A percentile compares a stretch with the other conserved stretches of the same genome.
These are phyloP conservation scores for Xylaria sp. DNA, from an alignment of 2,329 filamentous ascomycete genomes.

Conservation along the genomic window DNA sequence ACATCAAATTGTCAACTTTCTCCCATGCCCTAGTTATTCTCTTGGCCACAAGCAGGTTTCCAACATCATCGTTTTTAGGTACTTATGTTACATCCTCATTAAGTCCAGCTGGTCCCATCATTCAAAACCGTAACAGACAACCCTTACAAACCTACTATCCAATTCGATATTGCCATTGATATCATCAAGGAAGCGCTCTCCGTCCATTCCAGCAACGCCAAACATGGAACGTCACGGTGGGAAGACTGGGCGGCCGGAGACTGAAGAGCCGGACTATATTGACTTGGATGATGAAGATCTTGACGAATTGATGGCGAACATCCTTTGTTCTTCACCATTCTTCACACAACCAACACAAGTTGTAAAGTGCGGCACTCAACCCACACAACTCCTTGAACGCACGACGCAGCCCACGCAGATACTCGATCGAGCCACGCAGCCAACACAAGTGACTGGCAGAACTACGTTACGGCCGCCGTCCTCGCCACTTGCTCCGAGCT, in stretches of 20 bases:
- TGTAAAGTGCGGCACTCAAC: conserved; percentile 51
- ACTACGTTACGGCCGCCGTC: conserved; percentile 51
- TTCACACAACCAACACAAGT: conserved; percentile 59
- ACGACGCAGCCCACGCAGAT: conserved; percentile 60
- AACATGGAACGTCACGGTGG: conserved; percentile 29
- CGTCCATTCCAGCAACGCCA: conserved; percentile 32
- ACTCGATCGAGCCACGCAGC: conserved; percentile 49
- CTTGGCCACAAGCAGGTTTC: not conserved
- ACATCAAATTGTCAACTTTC: not conserved
- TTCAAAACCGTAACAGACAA: not conserved
- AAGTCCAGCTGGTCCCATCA: not conserved
- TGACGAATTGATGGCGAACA: conserved; percentile 55
- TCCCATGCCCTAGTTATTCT: not conserved
- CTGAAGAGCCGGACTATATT: conserved; percentile 40
- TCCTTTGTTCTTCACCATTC: conserved; percentile 56
- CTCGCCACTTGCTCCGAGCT: conserved; percentile 53
- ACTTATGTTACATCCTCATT: not conserved
- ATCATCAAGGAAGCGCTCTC: conserved; percentile 17
- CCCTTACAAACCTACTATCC: not conserved
- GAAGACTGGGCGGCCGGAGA: conserved; percentile 20
- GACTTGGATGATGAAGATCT: conserved; percentile 55
- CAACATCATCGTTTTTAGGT: not conserved
- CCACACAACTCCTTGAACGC: conserved; percentile 51
- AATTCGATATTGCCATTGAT: conserved; percentile 5
- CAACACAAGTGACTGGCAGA: conserved; percentile 54